Base-by-base conservation (phyloP, 108 stramenopile species). In the Stephanodiscus minutulus region DNA sequence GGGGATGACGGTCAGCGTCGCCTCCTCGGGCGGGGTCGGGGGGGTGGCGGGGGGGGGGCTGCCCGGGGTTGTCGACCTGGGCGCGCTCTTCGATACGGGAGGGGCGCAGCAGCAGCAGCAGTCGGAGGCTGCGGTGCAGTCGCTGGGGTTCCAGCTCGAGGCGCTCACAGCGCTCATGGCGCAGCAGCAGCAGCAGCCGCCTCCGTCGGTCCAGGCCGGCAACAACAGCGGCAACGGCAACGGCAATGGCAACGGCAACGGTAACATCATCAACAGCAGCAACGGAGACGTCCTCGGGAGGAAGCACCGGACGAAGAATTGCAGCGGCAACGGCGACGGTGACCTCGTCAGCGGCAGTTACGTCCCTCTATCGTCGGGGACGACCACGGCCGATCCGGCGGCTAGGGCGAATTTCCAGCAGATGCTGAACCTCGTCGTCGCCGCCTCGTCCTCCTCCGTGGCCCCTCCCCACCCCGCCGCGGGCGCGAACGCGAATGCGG, bases 391-490 rank as follows among this genome's bases (percentile, higher is more conserved):
- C 52, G 31, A 31, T 57, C 56, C 11, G 11, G 31, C 56, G 25
- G 31, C 9, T 18, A 37, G 31, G 48, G 49, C 64, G 17, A 65
- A 65, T 52, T 65, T 65, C 33, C 64, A 65, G 5, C 64, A 65
- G 11, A 21, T 49, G 0, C 33, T 65, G 31, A 33, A 17, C 58
- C 29, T 53, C 52, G 41, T 47, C 48, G 33, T 31, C 33, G 57
- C 57, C 54, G 5, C 8, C 54, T 55, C 54, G 3, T 25, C 25
- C 54, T 25, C 21, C 27, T 28, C 25, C 5, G 7, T 9, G 39
- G 39, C 39, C 7, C 39, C 39, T 39, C 3, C 39, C n/a, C n/a
- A n/a, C 7, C 1, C 39, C 3, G 9, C 39, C 7, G 9, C 39
- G 39, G 11, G 7, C 39, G 39, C 39, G 39, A 39, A 39, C 39